Conservation (phyloP, 257 asterid genomes). For the Solanum chilense region DNA sequence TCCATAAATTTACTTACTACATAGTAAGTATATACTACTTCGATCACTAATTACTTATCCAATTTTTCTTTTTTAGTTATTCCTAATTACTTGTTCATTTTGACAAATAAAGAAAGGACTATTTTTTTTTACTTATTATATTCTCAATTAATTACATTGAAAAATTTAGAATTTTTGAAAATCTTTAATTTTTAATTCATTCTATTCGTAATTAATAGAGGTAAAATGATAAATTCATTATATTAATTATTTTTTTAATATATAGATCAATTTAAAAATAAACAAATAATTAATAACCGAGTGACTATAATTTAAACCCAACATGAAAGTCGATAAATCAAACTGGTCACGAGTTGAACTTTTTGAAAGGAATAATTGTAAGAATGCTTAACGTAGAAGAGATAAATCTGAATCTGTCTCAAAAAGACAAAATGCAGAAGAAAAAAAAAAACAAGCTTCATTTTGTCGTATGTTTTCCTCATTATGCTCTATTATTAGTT, state of each 20-base stretch:
- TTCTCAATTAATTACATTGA: too few species aligned
- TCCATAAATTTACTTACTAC: too few species aligned
- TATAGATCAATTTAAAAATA: accelerated
- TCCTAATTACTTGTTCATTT: accelerated
- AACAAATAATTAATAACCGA: accelerated
- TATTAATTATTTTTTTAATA: too few species aligned
- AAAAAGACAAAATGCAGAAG: not conserved
- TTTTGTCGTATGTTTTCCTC: not conserved
- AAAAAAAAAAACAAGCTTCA: not conserved
- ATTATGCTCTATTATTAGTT: not conserved
- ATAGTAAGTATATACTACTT: accelerated
- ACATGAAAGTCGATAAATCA: not conserved
- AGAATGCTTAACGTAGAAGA: not conserved
- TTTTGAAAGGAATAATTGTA: not conserved
- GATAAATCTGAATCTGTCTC: not conserved
- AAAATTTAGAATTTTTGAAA: too few species aligned
- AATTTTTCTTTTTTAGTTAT: too few species aligned
- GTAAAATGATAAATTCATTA: accelerated
- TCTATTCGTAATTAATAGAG: too few species aligned
- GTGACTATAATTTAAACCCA: too few species aligned
- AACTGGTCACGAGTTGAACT: not conserved
- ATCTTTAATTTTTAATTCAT: too few species aligned
- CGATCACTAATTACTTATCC: too few species aligned
- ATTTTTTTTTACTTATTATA: too few species aligned
- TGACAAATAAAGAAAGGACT: accelerated